A percentile compares a stretch with the other conserved stretches of the same genome.
Evolutionary conservation across 257 asterid genomes (phyloP).

Genomic region (Penstemon davidsonii): DNA sequence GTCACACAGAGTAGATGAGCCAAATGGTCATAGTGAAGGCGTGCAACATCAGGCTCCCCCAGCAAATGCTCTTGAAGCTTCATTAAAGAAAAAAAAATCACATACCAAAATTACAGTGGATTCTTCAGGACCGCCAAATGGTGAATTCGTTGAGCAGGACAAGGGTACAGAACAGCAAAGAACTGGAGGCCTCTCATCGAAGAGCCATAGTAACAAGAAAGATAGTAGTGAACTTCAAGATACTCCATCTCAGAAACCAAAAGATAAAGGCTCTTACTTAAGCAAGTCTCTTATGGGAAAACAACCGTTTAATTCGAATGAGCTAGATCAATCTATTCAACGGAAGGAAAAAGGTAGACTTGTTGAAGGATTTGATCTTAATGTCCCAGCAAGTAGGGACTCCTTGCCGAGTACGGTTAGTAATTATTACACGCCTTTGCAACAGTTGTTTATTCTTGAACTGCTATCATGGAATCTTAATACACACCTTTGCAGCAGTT

Average conservation of each 20-base stretch:
- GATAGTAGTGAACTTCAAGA: slow-evolving; percentile 48
- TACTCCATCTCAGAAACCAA: slow-evolving; percentile 46
- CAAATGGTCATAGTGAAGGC: slow-evolving; percentile 39
- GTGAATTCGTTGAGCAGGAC: slow-evolving; percentile 36
- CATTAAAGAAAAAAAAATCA: slow-evolving; percentile 48
- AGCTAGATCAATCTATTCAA: slow-evolving; percentile 45
- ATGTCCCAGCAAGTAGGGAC: slow-evolving; percentile 57
- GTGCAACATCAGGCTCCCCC: slow-evolving; percentile 41
- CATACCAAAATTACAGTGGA: slow-evolving; percentile 40
- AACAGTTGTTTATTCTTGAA: slow-evolving; percentile 20
- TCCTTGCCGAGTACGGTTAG: slow-evolving; percentile 60
- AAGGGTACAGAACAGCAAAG: slow-evolving; percentile 60
- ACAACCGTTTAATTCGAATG: slow-evolving; percentile 36
- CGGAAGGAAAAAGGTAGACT: slow-evolving; percentile 43
- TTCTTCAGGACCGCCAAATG: slow-evolving; percentile 42
- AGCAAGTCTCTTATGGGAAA: slow-evolving; percentile 56
- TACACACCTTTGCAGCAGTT: slow-evolving; percentile 8
- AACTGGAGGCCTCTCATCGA: slow-evolving; percentile 42
- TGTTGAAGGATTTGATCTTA: slow-evolving; percentile 60
- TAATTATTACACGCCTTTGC: slow-evolving; percentile 21
- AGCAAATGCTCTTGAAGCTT: slow-evolving; percentile 46
- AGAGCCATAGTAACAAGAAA: slow-evolving; percentile 48
- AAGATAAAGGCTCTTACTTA: slow-evolving; percentile 41
- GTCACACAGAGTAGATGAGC: slow-evolving; percentile 41
- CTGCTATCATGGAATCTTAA: slow-evolving; percentile 6